These are phyloP conservation scores for Candida mattraensis DNA, from an alignment of 805 yeast species.

Conservation along the genomic window DNA sequence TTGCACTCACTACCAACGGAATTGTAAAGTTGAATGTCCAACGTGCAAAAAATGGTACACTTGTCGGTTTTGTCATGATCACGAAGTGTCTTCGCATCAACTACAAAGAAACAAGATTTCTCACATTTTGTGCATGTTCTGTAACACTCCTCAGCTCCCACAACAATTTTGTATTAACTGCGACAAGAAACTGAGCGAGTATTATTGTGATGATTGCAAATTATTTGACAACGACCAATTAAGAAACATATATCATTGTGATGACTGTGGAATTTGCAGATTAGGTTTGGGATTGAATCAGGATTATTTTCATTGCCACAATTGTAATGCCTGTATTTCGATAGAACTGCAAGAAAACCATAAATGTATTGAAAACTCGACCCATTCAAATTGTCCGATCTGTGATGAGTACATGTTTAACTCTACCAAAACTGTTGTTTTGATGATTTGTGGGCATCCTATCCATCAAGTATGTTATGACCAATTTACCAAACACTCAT, in stretches of 20 bases:
- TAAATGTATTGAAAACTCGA: constrained; percentile 80
- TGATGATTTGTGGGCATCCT: constrained; percentile 93
- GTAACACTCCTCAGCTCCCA: constrained; percentile 75
- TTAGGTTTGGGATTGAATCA: constrained; percentile 84
- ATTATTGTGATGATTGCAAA: constrained; percentile 76
- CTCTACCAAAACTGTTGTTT: constrained; percentile 77
- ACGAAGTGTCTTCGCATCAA: constrained; percentile 50
- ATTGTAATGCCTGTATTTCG: constrained; percentile 85
- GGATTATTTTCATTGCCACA: constrained; percentile 89
- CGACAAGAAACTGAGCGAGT: constrained; percentile 63
- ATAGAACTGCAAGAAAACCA: constrained; percentile 76
- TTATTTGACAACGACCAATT: constrained; percentile 77
- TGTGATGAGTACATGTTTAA: constrained; percentile 91
- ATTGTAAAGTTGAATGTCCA: constrained; percentile 81
- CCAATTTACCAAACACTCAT: constrained; percentile 77
- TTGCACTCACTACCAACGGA: constrained; percentile 79
- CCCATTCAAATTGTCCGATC: constrained; percentile 90
- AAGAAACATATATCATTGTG: constrained; percentile 88
- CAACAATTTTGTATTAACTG: constrained; percentile 68
- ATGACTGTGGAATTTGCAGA: constrained; percentile 89
- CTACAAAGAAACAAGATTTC: constrained; percentile 59
- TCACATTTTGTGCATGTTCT: constrained; percentile 78
- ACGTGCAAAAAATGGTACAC: constrained; percentile 72
- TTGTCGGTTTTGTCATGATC: constrained; percentile 86
- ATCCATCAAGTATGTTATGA: constrained; percentile 85